Base-by-base conservation (phyloP, 2,329 filamentous ascomycete species). In the Aspergillus hiratsukae region DNA sequence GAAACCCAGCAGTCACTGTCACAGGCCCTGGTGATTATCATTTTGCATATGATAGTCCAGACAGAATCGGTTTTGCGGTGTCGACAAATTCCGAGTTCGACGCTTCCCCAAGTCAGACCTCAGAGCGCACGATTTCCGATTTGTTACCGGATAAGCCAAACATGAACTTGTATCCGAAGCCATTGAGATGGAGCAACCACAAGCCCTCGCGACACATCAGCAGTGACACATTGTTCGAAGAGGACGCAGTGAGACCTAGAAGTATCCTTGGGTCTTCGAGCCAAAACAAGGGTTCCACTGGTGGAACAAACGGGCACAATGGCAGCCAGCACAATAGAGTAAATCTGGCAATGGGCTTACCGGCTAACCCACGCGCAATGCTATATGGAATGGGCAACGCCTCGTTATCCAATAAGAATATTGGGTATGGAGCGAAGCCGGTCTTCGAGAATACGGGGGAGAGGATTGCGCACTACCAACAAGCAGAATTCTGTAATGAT, bases 51-150 rank as follows among this genome's bases (percentile, higher is more conserved):
- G 25, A 49, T 11, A 55, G 51, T 35, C 53, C 66, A 46, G 65
- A 69, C 53, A 66, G 68, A 21, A 65, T 67, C 49, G 67, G 68
- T 4, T 65, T 71, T 28, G 69, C 71, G 3, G 61, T 70, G 9
- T 68, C 67, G 29, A 68, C 62, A 17, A 57, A 55, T 60, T 55
- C 68, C 27, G 64, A 68, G 28, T 66, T 68, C 45, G 66, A 64
- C 31, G 58, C 55, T 11, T 72, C 72, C 17, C 66, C 69, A 17
- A 75, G 67, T 41, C 62, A 68, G 23, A 63, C 67, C 1, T 73
- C 76, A 6, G 69, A 73, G 40, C 66, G 69, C 28, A 75, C 72
- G 19, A 58, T 72, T n/a, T 72, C 74, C 21, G 69, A 70, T 46
- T 62, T 76, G 14, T 61, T 75, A 6, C 73, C 74, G 2, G 68